Evolutionary conservation across 495 filamentous ascomycete species (phyloP).

Genomic region (Hyphodiscus hymeniophilus): DNA sequence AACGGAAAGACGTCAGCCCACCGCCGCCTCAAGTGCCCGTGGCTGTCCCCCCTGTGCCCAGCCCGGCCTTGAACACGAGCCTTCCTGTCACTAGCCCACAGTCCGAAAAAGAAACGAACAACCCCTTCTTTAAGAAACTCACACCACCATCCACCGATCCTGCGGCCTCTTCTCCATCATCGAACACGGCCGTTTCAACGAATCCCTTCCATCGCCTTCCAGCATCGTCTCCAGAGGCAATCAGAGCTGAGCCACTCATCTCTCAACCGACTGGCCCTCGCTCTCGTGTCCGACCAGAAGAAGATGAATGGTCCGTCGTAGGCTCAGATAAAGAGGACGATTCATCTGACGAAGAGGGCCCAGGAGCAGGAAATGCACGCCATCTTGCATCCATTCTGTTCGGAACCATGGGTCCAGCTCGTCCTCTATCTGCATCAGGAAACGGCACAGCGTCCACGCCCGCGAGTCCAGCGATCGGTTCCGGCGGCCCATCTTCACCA

Average conservation of each 20-base stretch:
- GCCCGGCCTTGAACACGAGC: background rate
- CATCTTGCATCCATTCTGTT: slow-evolving; percentile 91
- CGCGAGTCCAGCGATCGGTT: slow-evolving; percentile 14
- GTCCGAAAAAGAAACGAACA: slow-evolving; percentile 45
- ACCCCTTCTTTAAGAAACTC: slow-evolving; percentile 69
- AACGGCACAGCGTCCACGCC: slow-evolving; percentile 60
- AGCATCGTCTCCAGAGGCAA: slow-evolving; percentile 51
- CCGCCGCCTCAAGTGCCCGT: slow-evolving; percentile 34
- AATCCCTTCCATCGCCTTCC: slow-evolving; percentile 94
- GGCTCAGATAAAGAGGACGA: slow-evolving; percentile 76
- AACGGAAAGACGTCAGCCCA: slow-evolving; percentile 40
- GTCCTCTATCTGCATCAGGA: slow-evolving; percentile 76
- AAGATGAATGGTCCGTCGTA: slow-evolving; percentile 81
- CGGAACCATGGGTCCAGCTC: slow-evolving; percentile 92
- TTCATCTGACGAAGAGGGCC: slow-evolving; percentile 56
- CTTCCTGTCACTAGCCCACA: slow-evolving; percentile 20
- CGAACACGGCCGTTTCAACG: slow-evolving; percentile 52
- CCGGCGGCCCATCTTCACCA: slow-evolving; percentile 24
- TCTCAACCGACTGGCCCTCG: slow-evolving; percentile 29
- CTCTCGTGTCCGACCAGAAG: slow-evolving; percentile 55
- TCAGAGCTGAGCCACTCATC: slow-evolving; percentile 3
- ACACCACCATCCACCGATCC: slow-evolving; percentile 34
- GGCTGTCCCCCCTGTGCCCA: slow-evolving; percentile 32
- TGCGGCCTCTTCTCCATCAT: slow-evolving; percentile 34
- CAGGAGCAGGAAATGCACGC: slow-evolving; percentile 73